Evolutionary conservation across 768 basidiomycete genomes (phyloP).

Genomic region (Dacryopinax spathularia): DNA sequence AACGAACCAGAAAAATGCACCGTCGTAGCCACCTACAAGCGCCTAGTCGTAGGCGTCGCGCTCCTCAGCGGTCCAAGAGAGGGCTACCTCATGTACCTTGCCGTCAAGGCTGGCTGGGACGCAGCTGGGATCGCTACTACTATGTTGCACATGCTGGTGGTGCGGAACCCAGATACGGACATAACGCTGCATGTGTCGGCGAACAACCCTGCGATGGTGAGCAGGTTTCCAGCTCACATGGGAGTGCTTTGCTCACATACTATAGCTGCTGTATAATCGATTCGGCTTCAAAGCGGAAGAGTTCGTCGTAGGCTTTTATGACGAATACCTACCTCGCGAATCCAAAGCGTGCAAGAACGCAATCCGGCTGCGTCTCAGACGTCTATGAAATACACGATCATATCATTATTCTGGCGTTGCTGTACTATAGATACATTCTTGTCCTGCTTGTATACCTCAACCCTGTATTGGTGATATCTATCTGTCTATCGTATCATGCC

Average conservation of each 20-base stretch:
- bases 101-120: conserved; percentile 68
- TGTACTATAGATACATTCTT: neutral
- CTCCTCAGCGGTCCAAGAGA: conserved; percentile 66
- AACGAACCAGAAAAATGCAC: conserved; percentile 59
- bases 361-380: conserved; percentile 58
- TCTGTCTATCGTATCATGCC: neutral
- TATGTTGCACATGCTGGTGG: conserved; percentile 66
- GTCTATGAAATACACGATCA: conserved; percentile 15
- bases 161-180: conserved; percentile 55
- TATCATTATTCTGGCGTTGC: neutral
- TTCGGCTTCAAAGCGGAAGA: conserved; percentile 83
- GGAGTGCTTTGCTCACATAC: too few relatives aligned
- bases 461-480: conserved; percentile 2
- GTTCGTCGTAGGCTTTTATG: conserved; percentile 69
- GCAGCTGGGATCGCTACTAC: conserved; percentile 65
- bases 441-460: neutral
- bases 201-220: conserved; percentile 66
- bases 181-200: conserved; percentile 72
- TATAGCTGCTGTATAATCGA: conserved; percentile 62
- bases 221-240: conserved; percentile 11
- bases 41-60: conserved; percentile 57
- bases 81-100: conserved; percentile 72
- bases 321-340: conserved; percentile 54
- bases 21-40: conserved; percentile 57
- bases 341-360: conserved; percentile 69